These are phyloP conservation scores for Gillenia trifoliata DNA, from an alignment of 306 rosid genomes.

Conservation along the genomic window DNA sequence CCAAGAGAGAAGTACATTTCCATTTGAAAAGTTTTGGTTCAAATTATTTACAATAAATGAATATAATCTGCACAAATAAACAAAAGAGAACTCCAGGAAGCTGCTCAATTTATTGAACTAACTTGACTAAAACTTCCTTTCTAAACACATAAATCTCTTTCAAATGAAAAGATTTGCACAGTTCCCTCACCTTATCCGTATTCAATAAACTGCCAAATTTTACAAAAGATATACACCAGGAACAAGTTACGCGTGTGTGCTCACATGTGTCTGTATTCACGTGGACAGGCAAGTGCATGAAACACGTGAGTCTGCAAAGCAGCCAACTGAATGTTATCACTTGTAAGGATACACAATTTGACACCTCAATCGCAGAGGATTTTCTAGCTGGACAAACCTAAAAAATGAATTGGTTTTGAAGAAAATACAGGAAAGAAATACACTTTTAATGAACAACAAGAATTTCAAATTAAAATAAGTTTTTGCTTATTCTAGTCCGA, in stretches of 20 bases:
- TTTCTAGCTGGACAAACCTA: not conserved
- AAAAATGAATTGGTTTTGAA: not conserved
- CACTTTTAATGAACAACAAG: not conserved
- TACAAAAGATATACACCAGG: not conserved
- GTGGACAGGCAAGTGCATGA: not conserved
- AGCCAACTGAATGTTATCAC: not conserved
- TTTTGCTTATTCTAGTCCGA: not conserved
- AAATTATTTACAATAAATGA: not conserved
- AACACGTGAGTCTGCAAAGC: not conserved
- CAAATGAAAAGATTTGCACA: not conserved
- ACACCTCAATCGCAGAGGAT: not conserved
- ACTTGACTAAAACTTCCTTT: not conserved
- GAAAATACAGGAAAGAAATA: not conserved
- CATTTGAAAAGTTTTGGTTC: not conserved
- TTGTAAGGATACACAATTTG: not conserved
- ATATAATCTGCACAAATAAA: not conserved
- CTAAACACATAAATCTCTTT: not conserved
- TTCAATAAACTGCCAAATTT: not conserved
- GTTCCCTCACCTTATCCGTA: not conserved
- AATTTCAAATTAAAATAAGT: not conserved
- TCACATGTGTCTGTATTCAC: not conserved
- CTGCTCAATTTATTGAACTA: not conserved
- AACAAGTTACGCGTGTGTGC: not conserved
- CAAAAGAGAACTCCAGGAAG: not conserved
- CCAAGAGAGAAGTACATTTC: not conserved